These are phyloP conservation scores for Amylostereum areolatum DNA, from an alignment of 1,284 basidiomycete genomes.

Conservation along the genomic window DNA sequence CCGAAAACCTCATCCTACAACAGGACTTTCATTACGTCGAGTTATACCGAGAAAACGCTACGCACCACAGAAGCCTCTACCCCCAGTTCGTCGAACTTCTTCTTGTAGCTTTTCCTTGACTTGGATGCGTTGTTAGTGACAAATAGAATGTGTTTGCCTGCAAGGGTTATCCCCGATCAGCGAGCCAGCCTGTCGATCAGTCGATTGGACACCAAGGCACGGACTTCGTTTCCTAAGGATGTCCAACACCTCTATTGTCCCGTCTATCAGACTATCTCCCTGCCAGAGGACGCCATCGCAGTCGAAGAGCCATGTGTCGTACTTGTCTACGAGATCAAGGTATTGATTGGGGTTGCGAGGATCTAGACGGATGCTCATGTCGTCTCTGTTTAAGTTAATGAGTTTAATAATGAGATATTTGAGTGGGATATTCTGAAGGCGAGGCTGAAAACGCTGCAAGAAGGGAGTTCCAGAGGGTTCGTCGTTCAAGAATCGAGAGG, in stretches of 20 bases:
- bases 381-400: conserved; percentile 14
- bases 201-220: conserved; percentile 21
- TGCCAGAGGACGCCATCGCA: conserved; percentile 96
- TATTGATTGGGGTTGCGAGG: conserved; percentile 39
- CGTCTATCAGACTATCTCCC: conserved; percentile 77
- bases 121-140: conserved; percentile 99
- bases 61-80: conserved; percentile 80
- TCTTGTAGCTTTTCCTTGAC: conserved; percentile 81
- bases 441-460: not conserved
- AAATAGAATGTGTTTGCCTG: conserved; percentile 87
- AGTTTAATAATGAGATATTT: not conserved
- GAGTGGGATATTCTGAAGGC: not conserved
- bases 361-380: conserved; percentile 27
- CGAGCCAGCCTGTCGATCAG: conserved; percentile 1
- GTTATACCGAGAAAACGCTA: conserved; percentile 10
- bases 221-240: conserved; percentile 60
- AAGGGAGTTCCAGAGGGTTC: not conserved
- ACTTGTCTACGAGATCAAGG: conserved; percentile 59
- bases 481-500: not conserved
- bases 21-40: not conserved
- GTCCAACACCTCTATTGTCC: conserved; percentile 68
- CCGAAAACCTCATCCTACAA: conserved; percentile 90
- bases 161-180: conserved; percentile 1
- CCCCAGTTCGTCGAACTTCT: conserved; percentile 87
- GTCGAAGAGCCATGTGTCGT: conserved; percentile 94